phyloP scores from a whole-genome alignment of 2,329 filamentous ascomycete genomes.

The Alternaria angustiovoidea region DNA sequence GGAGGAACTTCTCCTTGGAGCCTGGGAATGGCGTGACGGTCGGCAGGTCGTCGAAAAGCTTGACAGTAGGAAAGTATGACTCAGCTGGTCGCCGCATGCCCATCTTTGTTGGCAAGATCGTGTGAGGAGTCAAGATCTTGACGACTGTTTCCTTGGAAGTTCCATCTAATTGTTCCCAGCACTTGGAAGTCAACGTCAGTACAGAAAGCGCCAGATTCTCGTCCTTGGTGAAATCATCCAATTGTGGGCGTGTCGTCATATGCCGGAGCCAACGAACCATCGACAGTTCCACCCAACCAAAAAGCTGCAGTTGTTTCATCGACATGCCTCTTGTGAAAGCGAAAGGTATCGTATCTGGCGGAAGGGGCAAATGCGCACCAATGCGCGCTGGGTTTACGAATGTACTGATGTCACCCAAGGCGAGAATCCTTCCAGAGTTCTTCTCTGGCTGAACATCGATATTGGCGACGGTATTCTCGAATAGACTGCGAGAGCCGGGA shows the following conservation, averaged over 20 bases:
- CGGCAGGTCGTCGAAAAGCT: slow-evolving; percentile 92
- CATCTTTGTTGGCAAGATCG: slow-evolving; percentile 87
- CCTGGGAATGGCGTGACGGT: slow-evolving; percentile 75
- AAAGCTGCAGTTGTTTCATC: slow-evolving; percentile 73
- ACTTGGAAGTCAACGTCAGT: slow-evolving; percentile 82
- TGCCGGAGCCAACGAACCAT: slow-evolving; percentile 86
- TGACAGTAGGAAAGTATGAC: slow-evolving; percentile 92
- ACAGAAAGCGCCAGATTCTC: slow-evolving; percentile 79
- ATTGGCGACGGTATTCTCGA: slow-evolving; percentile 82
- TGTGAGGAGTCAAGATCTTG: slow-evolving; percentile 69
- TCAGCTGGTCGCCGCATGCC: slow-evolving; percentile 88
- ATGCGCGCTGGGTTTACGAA: slow-evolving; percentile 82
- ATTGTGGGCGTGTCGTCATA: slow-evolving; percentile 67
- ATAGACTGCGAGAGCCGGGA: slow-evolving; percentile 71
- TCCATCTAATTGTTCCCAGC: slow-evolving; percentile 81
- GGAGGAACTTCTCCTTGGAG: slow-evolving; percentile 90
- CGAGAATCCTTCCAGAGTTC: slow-evolving; percentile 73
- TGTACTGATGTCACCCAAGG: slow-evolving; percentile 76
- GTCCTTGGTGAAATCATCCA: slow-evolving; percentile 71
- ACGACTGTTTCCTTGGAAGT: slow-evolving; percentile 71
- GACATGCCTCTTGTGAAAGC: slow-evolving; percentile 78
- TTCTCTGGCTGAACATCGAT: slow-evolving; percentile 60
- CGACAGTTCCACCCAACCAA: slow-evolving; percentile 87
- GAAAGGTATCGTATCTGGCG: slow-evolving; percentile 83
- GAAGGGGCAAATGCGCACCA: slow-evolving; percentile 80